Base-by-base conservation (phyloP, 805 yeast species). In the Saccharomycopsis fibuligera region DNA sequence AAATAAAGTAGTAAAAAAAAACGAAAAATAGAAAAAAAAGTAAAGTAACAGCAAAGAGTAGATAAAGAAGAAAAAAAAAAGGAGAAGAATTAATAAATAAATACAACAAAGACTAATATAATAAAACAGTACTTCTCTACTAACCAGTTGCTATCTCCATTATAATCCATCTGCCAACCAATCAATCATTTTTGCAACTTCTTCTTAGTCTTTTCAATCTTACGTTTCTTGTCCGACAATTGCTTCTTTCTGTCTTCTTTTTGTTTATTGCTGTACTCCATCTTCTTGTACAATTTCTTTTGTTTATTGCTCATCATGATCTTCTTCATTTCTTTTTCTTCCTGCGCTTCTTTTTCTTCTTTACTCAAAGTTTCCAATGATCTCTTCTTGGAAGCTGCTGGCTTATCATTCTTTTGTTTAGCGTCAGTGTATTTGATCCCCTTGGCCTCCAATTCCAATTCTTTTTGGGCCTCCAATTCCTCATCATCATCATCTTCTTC, bases 271-370 rank as follows among this genome's bases (percentile, higher is more conserved):
- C 96, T 91, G 65, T 87, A 82, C 70, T 88, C 93, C 95, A 91
- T 87, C 81, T 86, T 86, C 73, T 85, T 85, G 75, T 93, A 93
- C 57, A 90, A 73, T 67, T 86, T 87, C 74, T 89, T 86, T 71
- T 91, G 96, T 68, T 91, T 93, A 72, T 89, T 89, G 59, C 91
- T 78, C 99, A 93, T 91, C 99, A 93, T 91, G 62, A 89, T 87
- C 82, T 81, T 81, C 73, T 86, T 86, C 72, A 91, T 78, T 57
- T 90, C 93, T 70, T 87, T 86, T 65, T 89, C 97, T 70, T 84
- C 90, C 25, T 63, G 63, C 39, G 69, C 79, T 54, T 79, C 84
- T 42, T 77, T 78, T 53, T 72, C 76, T 55, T 74, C 76, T 51
- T 74, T 64, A 44, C 65, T 66, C 23, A 66, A 60, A 55, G 67